Evolutionary conservation across 2,329 filamentous ascomycete genomes (phyloP).

Genomic region (Calonectria montana): DNA sequence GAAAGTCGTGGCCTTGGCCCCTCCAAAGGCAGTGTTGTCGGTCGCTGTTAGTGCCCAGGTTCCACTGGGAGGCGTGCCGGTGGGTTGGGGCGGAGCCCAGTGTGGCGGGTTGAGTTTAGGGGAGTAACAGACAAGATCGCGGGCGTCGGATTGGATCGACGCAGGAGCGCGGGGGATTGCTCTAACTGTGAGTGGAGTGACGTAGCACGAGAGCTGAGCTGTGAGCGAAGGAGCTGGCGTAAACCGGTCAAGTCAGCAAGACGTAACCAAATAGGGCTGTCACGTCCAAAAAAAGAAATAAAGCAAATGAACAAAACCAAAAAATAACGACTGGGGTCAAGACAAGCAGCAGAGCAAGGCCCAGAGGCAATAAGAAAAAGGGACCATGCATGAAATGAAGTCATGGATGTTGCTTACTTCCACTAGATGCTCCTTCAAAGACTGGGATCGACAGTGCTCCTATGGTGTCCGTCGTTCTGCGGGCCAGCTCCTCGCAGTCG

Average conservation of each 20-base stretch:
- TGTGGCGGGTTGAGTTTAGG: constrained; percentile 9
- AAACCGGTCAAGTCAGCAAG: constrained; percentile 8
- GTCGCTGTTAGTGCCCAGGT: not conserved
- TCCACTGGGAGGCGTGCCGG: not conserved
- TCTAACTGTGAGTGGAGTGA: constrained; percentile 7
- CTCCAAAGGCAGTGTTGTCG: not conserved
- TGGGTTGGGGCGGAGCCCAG: constrained; percentile 1
- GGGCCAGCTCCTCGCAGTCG: not conserved
- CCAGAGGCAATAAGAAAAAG: not conserved
- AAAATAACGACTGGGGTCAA: not conserved
- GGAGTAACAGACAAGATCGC: constrained; percentile 9
- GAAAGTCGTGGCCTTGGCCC: not conserved
- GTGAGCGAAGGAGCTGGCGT: not conserved
- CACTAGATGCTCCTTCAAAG: not conserved
- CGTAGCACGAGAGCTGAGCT: constrained; percentile 13
- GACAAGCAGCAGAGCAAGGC: too few species aligned
- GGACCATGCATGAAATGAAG: not conserved
- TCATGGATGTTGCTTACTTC: constrained; percentile 1
- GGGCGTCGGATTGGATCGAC: constrained; percentile 20
- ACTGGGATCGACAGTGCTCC: not conserved
- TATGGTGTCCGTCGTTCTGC: not conserved
- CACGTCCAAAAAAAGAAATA: not conserved
- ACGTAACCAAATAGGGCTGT: not conserved
- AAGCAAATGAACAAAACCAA: not conserved
- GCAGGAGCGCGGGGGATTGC: constrained; percentile 17